Evolutionary conservation across 2,329 filamentous ascomycete genomes (phyloP).

Genomic region (Scolecobasidium constrictum): DNA sequence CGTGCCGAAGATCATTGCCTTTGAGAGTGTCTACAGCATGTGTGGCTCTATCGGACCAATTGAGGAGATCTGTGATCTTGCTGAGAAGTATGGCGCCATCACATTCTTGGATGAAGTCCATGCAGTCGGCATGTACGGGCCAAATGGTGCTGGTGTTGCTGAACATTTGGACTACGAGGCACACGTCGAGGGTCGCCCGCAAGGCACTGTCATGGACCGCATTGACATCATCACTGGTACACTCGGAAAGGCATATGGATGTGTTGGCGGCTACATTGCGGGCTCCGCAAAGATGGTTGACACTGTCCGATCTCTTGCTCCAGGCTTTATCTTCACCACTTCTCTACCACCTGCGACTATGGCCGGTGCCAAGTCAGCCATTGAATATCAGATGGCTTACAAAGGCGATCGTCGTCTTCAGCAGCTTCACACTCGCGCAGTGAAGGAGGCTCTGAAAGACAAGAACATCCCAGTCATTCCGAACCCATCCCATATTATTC

Average conservation of each 20-base stretch:
- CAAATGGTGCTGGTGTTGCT: conserved; percentile 86
- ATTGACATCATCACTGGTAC: conserved; percentile 97
- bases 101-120: conserved; percentile 98
- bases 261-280: conserved; percentile 95
- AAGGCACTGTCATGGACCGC: conserved; percentile 86
- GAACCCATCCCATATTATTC: conserved; percentile 94
- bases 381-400: conserved; percentile 84
- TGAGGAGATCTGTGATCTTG: conserved; percentile 87
- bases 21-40: conserved; percentile 99
- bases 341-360: conserved; percentile 92
- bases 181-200: conserved; percentile 61
- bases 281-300: conserved; percentile 80
- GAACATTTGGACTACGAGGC: conserved; percentile 94
- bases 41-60: conserved; percentile 96
- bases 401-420: conserved; percentile 82
- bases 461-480: conserved; percentile 92
- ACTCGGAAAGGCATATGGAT: conserved; percentile 94
- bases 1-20: conserved; percentile 94
- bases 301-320: conserved; percentile 84
- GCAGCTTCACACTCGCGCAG: conserved; percentile 89
- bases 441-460: conserved; percentile 71
- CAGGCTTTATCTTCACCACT: conserved; percentile 98
- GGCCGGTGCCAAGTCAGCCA: conserved; percentile 84
- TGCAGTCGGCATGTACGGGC: conserved; percentile 98
- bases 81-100: conserved; percentile 93